phyloP scores from a whole-genome alignment of 192 early-diverging fungal genomes.

The Coemansia erecta region DNA sequence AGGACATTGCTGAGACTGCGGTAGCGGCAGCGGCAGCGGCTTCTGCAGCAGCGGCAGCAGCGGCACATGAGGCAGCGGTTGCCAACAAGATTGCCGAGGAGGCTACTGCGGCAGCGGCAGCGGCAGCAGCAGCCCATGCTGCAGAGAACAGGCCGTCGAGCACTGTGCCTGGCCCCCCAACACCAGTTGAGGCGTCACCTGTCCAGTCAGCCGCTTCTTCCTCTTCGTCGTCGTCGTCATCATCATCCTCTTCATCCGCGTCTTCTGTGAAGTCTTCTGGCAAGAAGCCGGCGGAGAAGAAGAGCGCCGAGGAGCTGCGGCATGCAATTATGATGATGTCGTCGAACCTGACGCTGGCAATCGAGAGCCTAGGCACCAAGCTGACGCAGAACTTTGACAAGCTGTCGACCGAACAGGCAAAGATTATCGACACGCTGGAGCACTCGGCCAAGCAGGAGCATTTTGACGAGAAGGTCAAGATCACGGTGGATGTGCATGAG shows the following conservation, averaged over 20 bases:
- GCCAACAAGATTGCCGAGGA: background rate
- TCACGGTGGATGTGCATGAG: background rate
- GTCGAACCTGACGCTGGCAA: conserved; percentile 40
- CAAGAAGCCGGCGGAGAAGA: conserved; percentile 2
- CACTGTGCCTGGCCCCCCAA: conserved; percentile 36
- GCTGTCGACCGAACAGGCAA: conserved; percentile 38
- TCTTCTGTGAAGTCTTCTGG: background rate
- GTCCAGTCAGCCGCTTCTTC: background rate
- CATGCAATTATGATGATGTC: conserved; percentile 39
- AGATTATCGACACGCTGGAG: conserved; percentile 33
- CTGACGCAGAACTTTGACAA: conserved; percentile 48
- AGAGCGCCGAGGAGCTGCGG: conserved; percentile 35
- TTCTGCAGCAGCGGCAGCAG: conserved; percentile 3
- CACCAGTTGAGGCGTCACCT: conserved; percentile 9
- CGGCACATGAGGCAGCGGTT: background rate
- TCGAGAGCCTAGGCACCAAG: conserved; percentile 47
- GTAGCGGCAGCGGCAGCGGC: conserved; percentile 27
- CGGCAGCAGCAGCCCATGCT: conserved; percentile 1
- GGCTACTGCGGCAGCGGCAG: conserved; percentile 9
- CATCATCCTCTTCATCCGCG: background rate
- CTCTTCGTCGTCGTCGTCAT: background rate
- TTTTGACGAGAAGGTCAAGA: conserved; percentile 7
- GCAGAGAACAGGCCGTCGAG: conserved; percentile 16
- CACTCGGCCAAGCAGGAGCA: background rate
- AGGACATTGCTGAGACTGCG: conserved; percentile 33